Conservation (phyloP, 2,329 filamentous ascomycete species). For the Sporothrix sp. region DNA sequence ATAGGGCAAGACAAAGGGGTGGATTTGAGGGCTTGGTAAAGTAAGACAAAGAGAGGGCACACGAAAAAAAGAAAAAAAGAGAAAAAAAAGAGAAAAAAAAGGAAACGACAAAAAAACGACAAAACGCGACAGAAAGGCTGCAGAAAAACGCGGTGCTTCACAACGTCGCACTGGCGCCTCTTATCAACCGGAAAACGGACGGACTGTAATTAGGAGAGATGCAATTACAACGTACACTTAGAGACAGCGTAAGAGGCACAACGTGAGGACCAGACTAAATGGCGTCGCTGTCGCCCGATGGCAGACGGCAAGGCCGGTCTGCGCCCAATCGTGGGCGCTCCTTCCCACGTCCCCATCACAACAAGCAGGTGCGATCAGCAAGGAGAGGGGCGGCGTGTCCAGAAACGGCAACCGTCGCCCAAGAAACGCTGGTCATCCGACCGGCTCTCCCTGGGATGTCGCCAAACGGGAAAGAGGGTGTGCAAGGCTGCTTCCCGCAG, state of each 20-base stretch:
- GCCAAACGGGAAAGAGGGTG: slow-evolving; percentile 3
- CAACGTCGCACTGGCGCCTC: not conserved
- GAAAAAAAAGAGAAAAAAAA: not conserved
- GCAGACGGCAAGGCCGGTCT: not conserved
- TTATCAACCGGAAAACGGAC: not conserved
- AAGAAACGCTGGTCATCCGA: not conserved
- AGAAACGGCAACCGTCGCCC: not conserved
- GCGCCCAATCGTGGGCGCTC: not conserved
- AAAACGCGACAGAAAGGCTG: not conserved
- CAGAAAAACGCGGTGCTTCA: not conserved
- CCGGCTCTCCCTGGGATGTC: slow-evolving; percentile 1
- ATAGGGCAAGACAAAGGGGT: slow-evolving; percentile 13
- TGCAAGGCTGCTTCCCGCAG: not conserved
- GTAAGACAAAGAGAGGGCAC: slow-evolving; percentile 6
- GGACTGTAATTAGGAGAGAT: not conserved
- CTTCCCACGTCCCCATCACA: too few relatives aligned
- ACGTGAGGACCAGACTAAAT: not conserved
- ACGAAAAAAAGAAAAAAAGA: not conserved
- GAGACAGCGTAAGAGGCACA: too few relatives aligned
- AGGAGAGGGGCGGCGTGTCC: not conserved
- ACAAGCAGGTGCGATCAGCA: not conserved
- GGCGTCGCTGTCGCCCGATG: slow-evolving; percentile 1
- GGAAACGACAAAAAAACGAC: not conserved
- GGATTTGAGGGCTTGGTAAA: slow-evolving; percentile 11
- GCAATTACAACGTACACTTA: not conserved